Evolutionary conservation across 768 basidiomycete species (phyloP).

Genomic region (Podaxis sp.): DNA sequence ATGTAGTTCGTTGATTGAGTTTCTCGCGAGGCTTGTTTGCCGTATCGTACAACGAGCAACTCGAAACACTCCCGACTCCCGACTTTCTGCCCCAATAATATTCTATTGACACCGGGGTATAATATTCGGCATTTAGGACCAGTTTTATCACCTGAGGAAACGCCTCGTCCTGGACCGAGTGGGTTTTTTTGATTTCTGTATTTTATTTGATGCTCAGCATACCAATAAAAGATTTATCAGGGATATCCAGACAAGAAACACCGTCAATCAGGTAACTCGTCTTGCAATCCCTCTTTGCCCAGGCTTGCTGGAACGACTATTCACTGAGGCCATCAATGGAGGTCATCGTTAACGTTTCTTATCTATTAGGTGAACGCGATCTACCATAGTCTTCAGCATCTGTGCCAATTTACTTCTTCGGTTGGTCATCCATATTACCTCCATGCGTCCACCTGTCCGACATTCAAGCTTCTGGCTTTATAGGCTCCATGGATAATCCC

Average conservation of each 20-base stretch:
- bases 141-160: neutral
- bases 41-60: conserved; percentile 28
- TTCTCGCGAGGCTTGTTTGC: conserved; percentile 28
- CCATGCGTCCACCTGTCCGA: neutral
- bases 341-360: conserved; percentile 10
- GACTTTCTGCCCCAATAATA: conserved; percentile 13
- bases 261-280: conserved; percentile 23
- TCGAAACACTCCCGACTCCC: conserved; percentile 1
- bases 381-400: neutral
- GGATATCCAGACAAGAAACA: conserved; percentile 21
- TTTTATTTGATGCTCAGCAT: conserved; percentile 30
- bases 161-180: conserved; percentile 1
- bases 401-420: conserved; percentile 1
- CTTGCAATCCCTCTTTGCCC: neutral
- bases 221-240: conserved; percentile 34
- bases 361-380: conserved; percentile 6
- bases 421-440: neutral
- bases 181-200: conserved; percentile 20
- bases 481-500: conserved; percentile 56
- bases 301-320: neutral
- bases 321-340: conserved; percentile 1
- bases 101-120: conserved; percentile 9
- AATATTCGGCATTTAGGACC: neutral
- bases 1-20: conserved; percentile 21
- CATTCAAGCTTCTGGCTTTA: conserved; percentile 7